These are phyloP conservation scores for Pyricularia pennisetigena DNA, from an alignment of 2,329 filamentous ascomycete genomes.

Conservation along the genomic window DNA sequence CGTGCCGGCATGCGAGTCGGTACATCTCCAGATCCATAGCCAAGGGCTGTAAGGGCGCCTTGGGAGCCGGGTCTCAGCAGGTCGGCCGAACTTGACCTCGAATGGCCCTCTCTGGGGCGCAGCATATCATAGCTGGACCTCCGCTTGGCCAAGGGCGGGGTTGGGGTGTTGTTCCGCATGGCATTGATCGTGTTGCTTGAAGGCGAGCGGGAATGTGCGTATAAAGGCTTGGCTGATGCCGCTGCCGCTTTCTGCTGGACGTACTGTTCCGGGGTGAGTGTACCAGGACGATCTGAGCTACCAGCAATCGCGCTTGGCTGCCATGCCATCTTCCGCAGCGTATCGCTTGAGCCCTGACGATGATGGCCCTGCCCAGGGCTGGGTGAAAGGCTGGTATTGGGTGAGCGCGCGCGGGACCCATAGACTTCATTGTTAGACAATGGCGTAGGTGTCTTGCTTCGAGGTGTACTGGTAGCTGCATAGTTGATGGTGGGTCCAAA, in stretches of 20 bases:
- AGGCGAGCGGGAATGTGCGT: slow-evolving; percentile 49
- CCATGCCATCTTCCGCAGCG: slow-evolving; percentile 61
- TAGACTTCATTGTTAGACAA: slow-evolving; percentile 11
- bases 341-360: slow-evolving; percentile 40
- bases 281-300: slow-evolving; percentile 30
- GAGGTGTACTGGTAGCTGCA: slow-evolving; percentile 21
- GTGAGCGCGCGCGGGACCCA: slow-evolving; percentile 9
- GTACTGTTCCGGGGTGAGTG: slow-evolving; percentile 69
- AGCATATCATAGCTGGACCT: slow-evolving; percentile 30
- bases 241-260: slow-evolving; percentile 64
- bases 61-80: slow-evolving; percentile 47
- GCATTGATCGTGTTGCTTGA: slow-evolving; percentile 39
- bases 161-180: slow-evolving; percentile 29
- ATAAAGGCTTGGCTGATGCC: slow-evolving; percentile 40
- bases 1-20: slow-evolving; percentile 64
- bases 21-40: slow-evolving; percentile 26
- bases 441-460: slow-evolving; percentile 20
- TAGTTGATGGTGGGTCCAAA: slow-evolving; percentile 80
- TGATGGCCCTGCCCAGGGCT: slow-evolving; percentile 22
- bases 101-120: slow-evolving; percentile 21
- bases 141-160: slow-evolving; percentile 28
- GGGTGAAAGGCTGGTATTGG: slow-evolving; percentile 20
- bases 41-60: slow-evolving; percentile 41
- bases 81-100: slow-evolving; percentile 37
- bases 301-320: slow-evolving; percentile 56